phyloP scores from a whole-genome alignment of 148 eudicot species.

The Salicornia ramosissima region DNA sequence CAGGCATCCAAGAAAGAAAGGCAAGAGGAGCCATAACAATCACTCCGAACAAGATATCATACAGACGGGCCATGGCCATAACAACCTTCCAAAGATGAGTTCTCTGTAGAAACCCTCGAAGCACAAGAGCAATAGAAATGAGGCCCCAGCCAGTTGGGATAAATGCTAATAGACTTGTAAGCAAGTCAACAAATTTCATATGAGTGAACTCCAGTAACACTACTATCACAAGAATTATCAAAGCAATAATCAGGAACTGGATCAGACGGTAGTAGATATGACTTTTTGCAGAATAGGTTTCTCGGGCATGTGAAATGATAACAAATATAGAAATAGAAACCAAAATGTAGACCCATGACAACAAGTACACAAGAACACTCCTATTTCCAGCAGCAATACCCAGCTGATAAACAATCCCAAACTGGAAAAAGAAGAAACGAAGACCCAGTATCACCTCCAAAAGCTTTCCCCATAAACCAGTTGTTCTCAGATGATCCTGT shows the following conservation, averaged over 20 bases:
- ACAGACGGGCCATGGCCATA: constrained; percentile 68
- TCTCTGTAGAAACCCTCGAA: constrained; percentile 51
- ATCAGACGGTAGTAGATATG: constrained; percentile 87
- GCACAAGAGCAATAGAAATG: constrained; percentile 69
- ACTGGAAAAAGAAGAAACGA: constrained; percentile 94
- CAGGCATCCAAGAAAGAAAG: constrained; percentile 82
- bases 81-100: constrained; percentile 60
- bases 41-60: constrained; percentile 78
- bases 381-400: constrained; percentile 66
- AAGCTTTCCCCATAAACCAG: constrained; percentile 81
- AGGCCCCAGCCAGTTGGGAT: constrained; percentile 94
- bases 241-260: constrained; percentile 65
- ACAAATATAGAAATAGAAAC: constrained; percentile 50
- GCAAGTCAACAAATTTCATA: constrained; percentile 54
- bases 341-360: constrained; percentile 81
- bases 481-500: constrained; percentile 86
- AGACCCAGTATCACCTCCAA: constrained; percentile 69
- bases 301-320: constrained; percentile 53
- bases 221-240: constrained; percentile 47
- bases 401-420: constrained; percentile 79
- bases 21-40: constrained; percentile 84
- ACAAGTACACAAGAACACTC: constrained; percentile 67
- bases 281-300: constrained; percentile 67
- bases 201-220: constrained; percentile 58
- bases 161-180: constrained; percentile 77